Conservation (phyloP, 106 monocot genomes). For the Narthecium ossifragum region DNA sequence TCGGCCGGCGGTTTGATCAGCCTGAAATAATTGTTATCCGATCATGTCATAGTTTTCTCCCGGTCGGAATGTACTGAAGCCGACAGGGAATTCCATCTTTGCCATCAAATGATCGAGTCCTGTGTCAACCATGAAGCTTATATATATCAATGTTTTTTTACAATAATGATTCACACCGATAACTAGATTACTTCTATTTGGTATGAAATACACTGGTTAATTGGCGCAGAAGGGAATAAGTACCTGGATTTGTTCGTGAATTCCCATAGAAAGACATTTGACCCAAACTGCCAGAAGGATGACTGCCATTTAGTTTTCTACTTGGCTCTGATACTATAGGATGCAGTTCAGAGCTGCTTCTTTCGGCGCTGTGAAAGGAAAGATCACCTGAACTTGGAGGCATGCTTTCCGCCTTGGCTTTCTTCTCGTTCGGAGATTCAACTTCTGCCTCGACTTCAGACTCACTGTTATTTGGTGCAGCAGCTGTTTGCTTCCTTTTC, state of each 20-base stretch:
- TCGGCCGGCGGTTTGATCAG: too few species aligned
- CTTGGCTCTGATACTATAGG: constrained; percentile 5
- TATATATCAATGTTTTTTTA: not conserved
- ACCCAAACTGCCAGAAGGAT: constrained; percentile 18
- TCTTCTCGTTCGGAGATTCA: constrained; percentile 30
- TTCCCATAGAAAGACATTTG: constrained; percentile 32
- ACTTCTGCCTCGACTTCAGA: constrained; percentile 41
- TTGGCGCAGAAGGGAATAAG: not conserved
- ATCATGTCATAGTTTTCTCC: not conserved
- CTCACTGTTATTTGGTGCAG: constrained; percentile 22
- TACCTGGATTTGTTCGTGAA: constrained; percentile 20
- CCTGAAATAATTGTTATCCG: too few species aligned
- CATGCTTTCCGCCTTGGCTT: constrained; percentile 15
- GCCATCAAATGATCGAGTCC: constrained; percentile 24
- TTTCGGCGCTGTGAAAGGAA: constrained; percentile 7
- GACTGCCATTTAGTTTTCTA: constrained; percentile 15
- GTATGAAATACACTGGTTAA: not conserved
- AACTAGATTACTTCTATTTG: too few species aligned
- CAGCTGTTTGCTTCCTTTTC: constrained; percentile 46
- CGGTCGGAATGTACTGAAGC: constrained; percentile 3
- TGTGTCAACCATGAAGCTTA: not conserved
- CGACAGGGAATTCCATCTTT: constrained; percentile 12
- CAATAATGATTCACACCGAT: too few species aligned
- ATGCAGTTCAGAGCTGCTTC: constrained; percentile 7
- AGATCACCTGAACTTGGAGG: not conserved